Conservation (phyloP, 208 protist genomes). For the Crithidia brevicula region DNA sequence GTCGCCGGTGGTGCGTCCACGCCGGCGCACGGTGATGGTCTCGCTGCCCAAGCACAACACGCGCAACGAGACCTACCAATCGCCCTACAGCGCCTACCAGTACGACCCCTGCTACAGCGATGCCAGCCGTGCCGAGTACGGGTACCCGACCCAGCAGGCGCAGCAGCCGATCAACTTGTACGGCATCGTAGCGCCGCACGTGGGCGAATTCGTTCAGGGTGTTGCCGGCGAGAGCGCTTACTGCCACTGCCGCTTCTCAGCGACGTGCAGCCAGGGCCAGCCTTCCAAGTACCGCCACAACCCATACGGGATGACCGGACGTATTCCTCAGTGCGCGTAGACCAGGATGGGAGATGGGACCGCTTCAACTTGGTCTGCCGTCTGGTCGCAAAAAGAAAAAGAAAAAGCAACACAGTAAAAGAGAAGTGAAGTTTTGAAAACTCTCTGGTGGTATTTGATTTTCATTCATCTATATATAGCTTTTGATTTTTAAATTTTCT, state of each 20-base stretch:
- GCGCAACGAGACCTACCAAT: constrained; percentile 32
- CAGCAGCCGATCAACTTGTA: background rate
- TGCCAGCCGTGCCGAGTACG: constrained; percentile 25
- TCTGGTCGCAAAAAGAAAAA: background rate
- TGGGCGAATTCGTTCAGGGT: background rate
- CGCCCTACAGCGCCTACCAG: constrained; percentile 20
- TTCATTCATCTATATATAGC: background rate
- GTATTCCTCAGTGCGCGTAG: constrained; percentile 32
- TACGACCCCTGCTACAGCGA: constrained; percentile 28
- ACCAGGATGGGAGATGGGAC: too few relatives aligned
- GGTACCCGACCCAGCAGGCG: constrained; percentile 26
- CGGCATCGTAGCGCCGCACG: constrained; percentile 1
- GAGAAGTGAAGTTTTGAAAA: too few relatives aligned
- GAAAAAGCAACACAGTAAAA: too few relatives aligned
- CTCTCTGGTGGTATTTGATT: too few relatives aligned
- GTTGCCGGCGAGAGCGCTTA: constrained; percentile 8
- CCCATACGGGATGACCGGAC: constrained; percentile 62
- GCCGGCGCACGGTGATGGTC: constrained; percentile 61
- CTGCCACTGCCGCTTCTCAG: constrained; percentile 57
- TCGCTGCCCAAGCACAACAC: constrained; percentile 56
- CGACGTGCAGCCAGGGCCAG: constrained; percentile 63
- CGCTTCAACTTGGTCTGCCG: too few relatives aligned
- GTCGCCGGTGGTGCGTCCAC: constrained; percentile 23
- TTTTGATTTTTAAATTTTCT: constrained; percentile 3
- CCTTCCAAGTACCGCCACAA: constrained; percentile 85